Conservation (phyloP, 2,329 filamentous ascomycete genomes). For the Aureobasidium uvarum region DNA sequence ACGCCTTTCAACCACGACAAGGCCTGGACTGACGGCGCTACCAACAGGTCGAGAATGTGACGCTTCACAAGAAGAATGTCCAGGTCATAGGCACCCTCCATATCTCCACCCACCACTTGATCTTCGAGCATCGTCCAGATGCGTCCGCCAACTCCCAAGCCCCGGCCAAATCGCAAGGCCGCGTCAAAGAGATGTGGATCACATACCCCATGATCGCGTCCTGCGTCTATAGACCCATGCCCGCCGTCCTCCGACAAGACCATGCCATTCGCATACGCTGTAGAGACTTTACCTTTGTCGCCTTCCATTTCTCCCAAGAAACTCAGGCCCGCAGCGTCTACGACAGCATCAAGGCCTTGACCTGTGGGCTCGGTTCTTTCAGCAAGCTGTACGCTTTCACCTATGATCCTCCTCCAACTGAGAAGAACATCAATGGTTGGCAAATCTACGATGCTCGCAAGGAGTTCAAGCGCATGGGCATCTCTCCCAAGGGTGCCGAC, state of each 20-base stretch:
- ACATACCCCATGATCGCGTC: slow-evolving; percentile 88
- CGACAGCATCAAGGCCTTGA: slow-evolving; percentile 76
- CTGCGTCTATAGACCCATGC: slow-evolving; percentile 74
- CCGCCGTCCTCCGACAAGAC: slow-evolving; percentile 64
- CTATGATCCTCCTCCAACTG: slow-evolving; percentile 64
- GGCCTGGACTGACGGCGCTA: not conserved
- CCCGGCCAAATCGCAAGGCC: slow-evolving; percentile 42
- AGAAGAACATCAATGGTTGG: slow-evolving; percentile 79
- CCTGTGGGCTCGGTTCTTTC: slow-evolving; percentile 76
- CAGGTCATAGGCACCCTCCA: slow-evolving; percentile 60
- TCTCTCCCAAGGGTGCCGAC: slow-evolving; percentile 74
- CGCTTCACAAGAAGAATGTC: slow-evolving; percentile 56
- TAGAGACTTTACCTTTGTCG: slow-evolving; percentile 91
- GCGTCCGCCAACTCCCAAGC: slow-evolving; percentile 31
- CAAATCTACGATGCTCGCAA: slow-evolving; percentile 77
- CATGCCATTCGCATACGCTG: slow-evolving; percentile 85
- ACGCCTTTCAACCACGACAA: not conserved
- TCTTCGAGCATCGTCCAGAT: slow-evolving; percentile 59
- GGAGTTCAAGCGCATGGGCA: slow-evolving; percentile 85
- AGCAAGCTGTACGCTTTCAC: slow-evolving; percentile 90
- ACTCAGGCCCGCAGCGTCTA: slow-evolving; percentile 77
- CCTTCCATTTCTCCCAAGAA: slow-evolving; percentile 80
- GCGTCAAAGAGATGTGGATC: slow-evolving; percentile 78
- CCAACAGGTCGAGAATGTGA: slow-evolving; percentile 58
- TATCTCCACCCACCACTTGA: slow-evolving; percentile 62